A percentile compares a stretch with the other conserved stretches of the same genome.
Evolutionary conservation across 208 protist species (phyloP).

Genomic region (Novymonas esmeraldas): DNA sequence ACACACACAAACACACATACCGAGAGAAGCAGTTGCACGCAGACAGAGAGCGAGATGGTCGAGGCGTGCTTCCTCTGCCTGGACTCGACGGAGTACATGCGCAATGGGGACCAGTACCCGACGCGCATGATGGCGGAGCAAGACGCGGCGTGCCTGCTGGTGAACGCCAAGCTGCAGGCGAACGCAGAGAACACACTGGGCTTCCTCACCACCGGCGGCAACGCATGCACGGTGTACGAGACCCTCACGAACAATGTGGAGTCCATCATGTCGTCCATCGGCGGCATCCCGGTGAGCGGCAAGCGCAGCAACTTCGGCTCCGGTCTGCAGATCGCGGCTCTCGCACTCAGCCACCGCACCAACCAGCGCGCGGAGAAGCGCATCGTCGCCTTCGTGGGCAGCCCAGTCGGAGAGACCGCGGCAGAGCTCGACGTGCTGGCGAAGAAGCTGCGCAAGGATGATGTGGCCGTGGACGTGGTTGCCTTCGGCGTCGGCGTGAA

Average conservation of each 20-base stretch:
- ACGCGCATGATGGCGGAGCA: constrained; percentile 95
- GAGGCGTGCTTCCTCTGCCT: constrained; percentile 93
- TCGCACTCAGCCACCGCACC: constrained; percentile 97
- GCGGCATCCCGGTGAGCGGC: constrained; percentile 89
- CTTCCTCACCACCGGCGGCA: constrained; percentile 94
- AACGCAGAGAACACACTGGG: constrained; percentile 98
- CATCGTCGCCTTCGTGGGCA: constrained; percentile 98
- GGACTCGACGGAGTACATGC: constrained; percentile 98
- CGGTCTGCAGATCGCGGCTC: constrained; percentile 93
- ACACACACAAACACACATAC: background rate
- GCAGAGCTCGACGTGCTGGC: constrained; percentile 93
- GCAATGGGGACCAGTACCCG: constrained; percentile 98
- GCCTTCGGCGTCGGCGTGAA: constrained; percentile 96
- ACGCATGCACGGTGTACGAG: constrained; percentile 92
- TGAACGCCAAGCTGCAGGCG: constrained; percentile 92
- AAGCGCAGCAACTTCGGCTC: constrained; percentile 88
- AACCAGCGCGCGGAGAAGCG: constrained; percentile 96
- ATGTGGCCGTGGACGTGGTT: constrained; percentile 97
- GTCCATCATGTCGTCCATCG: constrained; percentile 91
- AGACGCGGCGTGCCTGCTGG: constrained; percentile 96
- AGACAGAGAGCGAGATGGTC: constrained; percentile 49
- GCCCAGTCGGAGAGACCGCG: constrained; percentile 89
- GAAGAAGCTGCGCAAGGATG: constrained; percentile 97
- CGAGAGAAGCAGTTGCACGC: background rate
- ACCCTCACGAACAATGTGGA: constrained; percentile 95